Conservation (phyloP, 257 asterid genomes). For the Solanum microdontum region DNA sequence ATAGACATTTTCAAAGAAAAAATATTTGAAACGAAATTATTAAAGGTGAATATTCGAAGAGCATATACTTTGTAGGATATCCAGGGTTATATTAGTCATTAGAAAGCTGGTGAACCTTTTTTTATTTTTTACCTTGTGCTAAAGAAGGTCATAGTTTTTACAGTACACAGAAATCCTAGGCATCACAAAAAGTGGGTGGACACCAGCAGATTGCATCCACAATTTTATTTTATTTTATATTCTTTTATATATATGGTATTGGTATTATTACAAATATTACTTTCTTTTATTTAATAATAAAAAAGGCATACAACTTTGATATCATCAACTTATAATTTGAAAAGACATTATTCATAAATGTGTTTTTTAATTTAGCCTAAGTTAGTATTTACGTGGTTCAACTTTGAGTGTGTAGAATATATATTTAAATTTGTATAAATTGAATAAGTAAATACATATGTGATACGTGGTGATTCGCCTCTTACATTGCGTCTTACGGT, state of each 20-base stretch:
- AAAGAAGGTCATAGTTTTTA: not conserved
- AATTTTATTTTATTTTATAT: not conserved
- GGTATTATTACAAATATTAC: not conserved
- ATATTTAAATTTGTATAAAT: too few species aligned
- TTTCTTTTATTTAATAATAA: not conserved
- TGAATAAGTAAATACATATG: too few species aligned
- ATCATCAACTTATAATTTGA: not conserved
- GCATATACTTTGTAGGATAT: not conserved
- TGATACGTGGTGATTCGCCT: too few species aligned
- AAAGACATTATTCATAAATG: too few species aligned
- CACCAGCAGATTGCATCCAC: not conserved
- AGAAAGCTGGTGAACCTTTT: not conserved
- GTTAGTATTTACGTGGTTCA: too few species aligned
- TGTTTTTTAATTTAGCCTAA: too few species aligned
- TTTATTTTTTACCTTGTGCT: not conserved
- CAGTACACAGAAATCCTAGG: not conserved
- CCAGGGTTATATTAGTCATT: not conserved
- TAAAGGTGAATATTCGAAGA: not conserved
- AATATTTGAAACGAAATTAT: not conserved
- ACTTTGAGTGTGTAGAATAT: too few species aligned
- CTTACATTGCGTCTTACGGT: too few species aligned
- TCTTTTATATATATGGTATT: not conserved
- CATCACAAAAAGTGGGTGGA: not conserved
- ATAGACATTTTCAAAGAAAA: not conserved
- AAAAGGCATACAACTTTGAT: not conserved